Conservation (phyloP, 495 filamentous ascomycete genomes). For the Lasiosphaeris hirsuta region DNA sequence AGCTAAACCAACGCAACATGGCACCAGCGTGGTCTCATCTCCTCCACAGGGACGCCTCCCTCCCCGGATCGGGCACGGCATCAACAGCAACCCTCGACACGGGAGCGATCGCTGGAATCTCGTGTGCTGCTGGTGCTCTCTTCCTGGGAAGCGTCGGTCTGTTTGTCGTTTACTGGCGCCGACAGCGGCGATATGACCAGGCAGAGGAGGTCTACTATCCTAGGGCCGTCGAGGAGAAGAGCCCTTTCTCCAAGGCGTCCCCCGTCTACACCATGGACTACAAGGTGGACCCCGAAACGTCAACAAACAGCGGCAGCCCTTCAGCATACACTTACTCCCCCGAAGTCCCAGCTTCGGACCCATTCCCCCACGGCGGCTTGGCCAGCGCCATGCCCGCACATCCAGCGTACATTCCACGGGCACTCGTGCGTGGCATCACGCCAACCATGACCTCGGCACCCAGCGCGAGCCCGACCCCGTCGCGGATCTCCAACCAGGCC, state of each 20-base stretch:
- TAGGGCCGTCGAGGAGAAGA: constrained; percentile 9
- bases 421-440: constrained; percentile 32
- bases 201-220: constrained; percentile 19
- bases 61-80: constrained; percentile 11
- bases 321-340: constrained; percentile 27
- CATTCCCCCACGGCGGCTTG: constrained; percentile 14
- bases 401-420: constrained; percentile 45
- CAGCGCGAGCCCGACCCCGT: constrained; percentile 16
- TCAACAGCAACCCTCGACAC: constrained; percentile 27
- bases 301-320: constrained; percentile 24
- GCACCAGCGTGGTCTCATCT: constrained; percentile 30
- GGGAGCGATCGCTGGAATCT: constrained; percentile 46
- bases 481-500: not conserved
- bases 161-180: constrained; percentile 42
- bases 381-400: constrained; percentile 42
- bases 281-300: constrained; percentile 25
- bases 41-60: constrained; percentile 18
- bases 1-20: constrained; percentile 8
- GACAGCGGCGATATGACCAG: constrained; percentile 30
- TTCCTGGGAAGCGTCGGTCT: constrained; percentile 37
- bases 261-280: constrained; percentile 32
- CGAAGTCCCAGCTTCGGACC: constrained; percentile 14
- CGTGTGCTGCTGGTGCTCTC: constrained; percentile 34
- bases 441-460: constrained; percentile 17
- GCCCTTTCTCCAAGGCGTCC: constrained; percentile 5